A percentile compares a stretch with the other conserved stretches of the same genome.
Evolutionary conservation across 2,329 filamentous ascomycete species (phyloP).

Genomic region (Passalora sequoiae): DNA sequence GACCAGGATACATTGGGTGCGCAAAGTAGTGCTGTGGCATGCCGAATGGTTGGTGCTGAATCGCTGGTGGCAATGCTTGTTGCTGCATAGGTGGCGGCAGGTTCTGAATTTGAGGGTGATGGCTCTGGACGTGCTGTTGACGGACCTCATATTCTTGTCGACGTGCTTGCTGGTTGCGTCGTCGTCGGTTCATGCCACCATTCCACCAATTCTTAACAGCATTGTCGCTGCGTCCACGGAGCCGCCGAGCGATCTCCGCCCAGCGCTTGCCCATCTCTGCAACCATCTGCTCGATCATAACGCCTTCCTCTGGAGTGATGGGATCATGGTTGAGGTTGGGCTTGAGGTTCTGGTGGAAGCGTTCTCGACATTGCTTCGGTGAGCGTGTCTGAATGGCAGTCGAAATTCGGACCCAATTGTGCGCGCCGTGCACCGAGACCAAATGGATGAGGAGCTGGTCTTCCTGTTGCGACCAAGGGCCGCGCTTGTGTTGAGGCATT

Average conservation of each 20-base stretch:
- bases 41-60: slow-evolving; percentile 18
- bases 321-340: slow-evolving; percentile 74
- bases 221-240: slow-evolving; percentile 86
- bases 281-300: slow-evolving; percentile 72
- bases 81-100: slow-evolving; percentile 20
- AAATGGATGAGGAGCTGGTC: slow-evolving; percentile 66
- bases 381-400: slow-evolving; percentile 69
- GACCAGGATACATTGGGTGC: slow-evolving; percentile 20
- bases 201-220: slow-evolving; percentile 99
- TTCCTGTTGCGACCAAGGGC: slow-evolving; percentile 77
- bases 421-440: slow-evolving; percentile 64
- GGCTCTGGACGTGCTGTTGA: slow-evolving; percentile 22
- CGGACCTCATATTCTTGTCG: slow-evolving; percentile 32
- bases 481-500: slow-evolving; percentile 60
- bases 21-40: slow-evolving; percentile 25
- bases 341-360: slow-evolving; percentile 89
- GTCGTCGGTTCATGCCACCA: slow-evolving; percentile 77
- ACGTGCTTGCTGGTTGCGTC: slow-evolving; percentile 38
- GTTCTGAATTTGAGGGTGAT: slow-evolving; percentile 23
- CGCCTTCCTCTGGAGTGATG: slow-evolving; percentile 70
- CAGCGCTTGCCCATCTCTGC: slow-evolving; percentile 75
- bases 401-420: slow-evolving; percentile 89
- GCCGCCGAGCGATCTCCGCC: slow-evolving; percentile 82
- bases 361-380: slow-evolving; percentile 90
- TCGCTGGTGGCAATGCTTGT: slow-evolving; percentile 25